Evolutionary conservation across 768 basidiomycete genomes (phyloP).

Genomic region (Lentinula guzmanii): DNA sequence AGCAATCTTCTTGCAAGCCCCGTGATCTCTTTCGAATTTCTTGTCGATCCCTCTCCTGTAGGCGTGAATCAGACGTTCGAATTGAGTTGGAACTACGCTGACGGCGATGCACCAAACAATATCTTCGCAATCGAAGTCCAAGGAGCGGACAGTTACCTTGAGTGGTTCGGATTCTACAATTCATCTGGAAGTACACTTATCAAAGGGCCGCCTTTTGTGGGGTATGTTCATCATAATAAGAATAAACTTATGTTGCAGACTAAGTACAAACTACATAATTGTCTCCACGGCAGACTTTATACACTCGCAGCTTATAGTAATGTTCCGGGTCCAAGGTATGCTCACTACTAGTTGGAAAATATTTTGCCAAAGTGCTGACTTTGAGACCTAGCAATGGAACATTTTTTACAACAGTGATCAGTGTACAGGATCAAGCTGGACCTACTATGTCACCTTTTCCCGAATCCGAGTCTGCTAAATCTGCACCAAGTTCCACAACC

Average conservation of each 20-base stretch:
- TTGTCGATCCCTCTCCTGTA: neutral
- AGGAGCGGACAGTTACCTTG: neutral
- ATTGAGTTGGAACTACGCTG: neutral
- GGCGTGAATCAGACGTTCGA: neutral
- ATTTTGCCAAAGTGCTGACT: neutral
- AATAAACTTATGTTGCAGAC: neutral
- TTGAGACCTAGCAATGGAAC: neutral
- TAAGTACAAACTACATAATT: no score
- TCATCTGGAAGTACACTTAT: neutral
- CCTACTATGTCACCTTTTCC: neutral
- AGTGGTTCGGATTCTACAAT: constrained; percentile 1
- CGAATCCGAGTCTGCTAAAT: no score
- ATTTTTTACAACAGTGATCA: neutral
- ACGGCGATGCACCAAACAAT: neutral
- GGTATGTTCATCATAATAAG: neutral
- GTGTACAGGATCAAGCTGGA: neutral
- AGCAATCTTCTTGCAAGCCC: neutral
- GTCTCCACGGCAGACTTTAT: neutral
- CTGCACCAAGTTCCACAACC: neutral
- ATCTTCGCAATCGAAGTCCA: neutral
- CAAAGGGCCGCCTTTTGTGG: neutral
- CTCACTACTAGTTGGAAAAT: neutral
- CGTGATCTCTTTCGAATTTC: neutral
- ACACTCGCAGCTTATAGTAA: constrained; percentile 2
- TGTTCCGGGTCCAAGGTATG: neutral